Percentiles rank a stretch among this genome's conserved stretches.
Evolutionary conservation across 805 yeast species (phyloP).

Genomic region (Suhomyces faveliae): DNA sequence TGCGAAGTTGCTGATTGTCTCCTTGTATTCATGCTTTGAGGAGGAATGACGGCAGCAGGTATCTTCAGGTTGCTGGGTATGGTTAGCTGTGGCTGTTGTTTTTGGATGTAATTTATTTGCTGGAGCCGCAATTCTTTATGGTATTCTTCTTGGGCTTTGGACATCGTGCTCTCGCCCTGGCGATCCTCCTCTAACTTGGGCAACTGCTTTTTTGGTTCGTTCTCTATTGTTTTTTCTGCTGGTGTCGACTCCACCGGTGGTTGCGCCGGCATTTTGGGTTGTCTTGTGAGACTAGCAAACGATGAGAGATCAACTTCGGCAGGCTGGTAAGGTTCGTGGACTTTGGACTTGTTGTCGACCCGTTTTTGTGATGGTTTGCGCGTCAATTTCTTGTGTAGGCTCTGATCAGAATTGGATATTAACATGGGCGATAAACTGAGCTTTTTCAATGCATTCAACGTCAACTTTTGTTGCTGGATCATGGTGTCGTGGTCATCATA

Average conservation of each 20-base stretch:
- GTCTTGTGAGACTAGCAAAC: conserved; percentile 45
- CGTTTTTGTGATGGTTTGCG: conserved; percentile 4
- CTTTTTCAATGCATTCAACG: conserved; percentile 43
- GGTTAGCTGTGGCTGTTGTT: conserved; percentile 1
- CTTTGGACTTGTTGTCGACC: conserved; percentile 1
- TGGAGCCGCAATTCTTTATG: conserved; percentile 5
- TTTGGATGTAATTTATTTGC: conserved; percentile 4
- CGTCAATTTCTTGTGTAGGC: conserved; percentile 4
- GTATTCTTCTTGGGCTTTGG: conserved; percentile 7
- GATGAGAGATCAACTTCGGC: conserved; percentile 46
- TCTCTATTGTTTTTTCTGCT: background rate
- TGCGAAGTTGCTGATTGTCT: conserved; percentile 13
- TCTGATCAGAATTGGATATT: conserved; percentile 26
- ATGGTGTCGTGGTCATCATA: conserved; percentile 36
- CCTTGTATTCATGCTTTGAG: conserved; percentile 22
- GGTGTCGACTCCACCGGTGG: background rate
- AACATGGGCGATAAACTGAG: conserved; percentile 43
- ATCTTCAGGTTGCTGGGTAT: conserved; percentile 6
- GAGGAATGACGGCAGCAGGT: conserved; percentile 27
- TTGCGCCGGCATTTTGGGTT: conserved; percentile 26
- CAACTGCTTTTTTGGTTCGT: conserved; percentile 1
- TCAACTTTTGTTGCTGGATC: conserved; percentile 41
- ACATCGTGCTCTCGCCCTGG: conserved; percentile 1
- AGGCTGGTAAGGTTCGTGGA: conserved; percentile 39
- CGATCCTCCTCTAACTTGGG: conserved; percentile 3